phyloP scores from a whole-genome alignment of 202 grass and related monocot genomes.

The Setaria viridis region DNA sequence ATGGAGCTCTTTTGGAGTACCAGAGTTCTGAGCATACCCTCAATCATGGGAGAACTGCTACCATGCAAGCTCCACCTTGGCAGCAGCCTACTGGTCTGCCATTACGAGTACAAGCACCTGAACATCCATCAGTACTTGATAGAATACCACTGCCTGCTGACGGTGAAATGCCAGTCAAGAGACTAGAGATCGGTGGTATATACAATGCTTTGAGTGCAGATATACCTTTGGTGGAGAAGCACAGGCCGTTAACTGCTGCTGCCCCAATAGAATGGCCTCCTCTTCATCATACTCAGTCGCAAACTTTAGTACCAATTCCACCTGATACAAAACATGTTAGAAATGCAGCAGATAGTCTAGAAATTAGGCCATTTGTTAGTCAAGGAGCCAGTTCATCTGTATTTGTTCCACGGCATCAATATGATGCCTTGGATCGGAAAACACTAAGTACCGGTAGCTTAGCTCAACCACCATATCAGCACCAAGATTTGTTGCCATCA shows the following conservation, averaged over 20 bases:
- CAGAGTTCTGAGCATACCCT: constrained; percentile 54
- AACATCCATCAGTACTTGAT: constrained; percentile 49
- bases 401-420: constrained; percentile 59
- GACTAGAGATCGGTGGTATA: constrained; percentile 48
- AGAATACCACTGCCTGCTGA: constrained; percentile 58
- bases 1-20: constrained; percentile 51
- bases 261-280: constrained; percentile 53
- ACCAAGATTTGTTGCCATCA: constrained; percentile 51
- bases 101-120: constrained; percentile 55
- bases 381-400: constrained; percentile 63
- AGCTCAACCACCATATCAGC: constrained; percentile 55
- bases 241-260: constrained; percentile 50
- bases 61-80: constrained; percentile 48
- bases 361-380: constrained; percentile 58
- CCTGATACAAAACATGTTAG: constrained; percentile 60
- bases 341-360: constrained; percentile 47
- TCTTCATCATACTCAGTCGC: constrained; percentile 47
- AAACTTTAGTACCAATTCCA: constrained; percentile 47
- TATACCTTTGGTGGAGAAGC: constrained; percentile 50
- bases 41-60: constrained; percentile 48
- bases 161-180: constrained; percentile 58
- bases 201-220: constrained; percentile 62
- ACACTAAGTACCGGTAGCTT: constrained; percentile 37
- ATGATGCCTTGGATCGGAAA: constrained; percentile 54
- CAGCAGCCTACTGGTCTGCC: constrained; percentile 63